Base-by-base conservation (phyloP, 2,329 filamentous ascomycete species). In the Neopestalotiopsis sp. region DNA sequence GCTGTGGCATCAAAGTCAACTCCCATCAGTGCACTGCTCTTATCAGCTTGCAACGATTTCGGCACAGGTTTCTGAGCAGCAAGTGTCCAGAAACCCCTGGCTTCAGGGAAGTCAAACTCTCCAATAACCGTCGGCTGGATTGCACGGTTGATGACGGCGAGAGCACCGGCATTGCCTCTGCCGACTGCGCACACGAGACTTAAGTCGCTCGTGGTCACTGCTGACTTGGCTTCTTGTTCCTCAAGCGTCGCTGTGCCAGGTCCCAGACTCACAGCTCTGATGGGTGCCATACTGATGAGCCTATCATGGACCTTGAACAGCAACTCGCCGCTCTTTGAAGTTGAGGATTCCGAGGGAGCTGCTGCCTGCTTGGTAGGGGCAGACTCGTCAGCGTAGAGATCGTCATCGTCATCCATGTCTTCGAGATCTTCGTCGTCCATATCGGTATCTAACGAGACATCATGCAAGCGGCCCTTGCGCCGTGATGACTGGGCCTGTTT, bases 1-100 rank as follows among this genome's bases (percentile, higher is more conserved):
- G 87, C 86, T 57, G 90, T 86, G 1, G 83, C 80, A 59, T 87
- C 87, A 71, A 87, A 89, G 69, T 90, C 88, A n/a, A 80, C 83
- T 2, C 82, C 82, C 2, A 87, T 82, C 2, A 86, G 80, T 13
- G 83, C 83, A 9, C 83, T 79, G 4, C 85, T 85, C 74, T 85
- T 83, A 70, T 85, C 82, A 68, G 83, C 81, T 69, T 87, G 84
- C 14, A 90, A 76, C 1, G 84, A 85, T 75, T 91, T 91, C 1
- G 90, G 86, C n/a, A 89, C 81, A 14, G 90, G 86, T 75, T 90
- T 92, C 71, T 89, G 91, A 10, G 89, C 90, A 71, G 86, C 88
- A 75, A 97, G 88, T 59, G 94, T 92, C 95, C 95, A 98, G 69
- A 97, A 87, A 1, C 90, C 91, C 68, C 91, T 86, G 1, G 92